Base-by-base conservation (phyloP, 805 yeast species). In the Saturnispora sekii region DNA sequence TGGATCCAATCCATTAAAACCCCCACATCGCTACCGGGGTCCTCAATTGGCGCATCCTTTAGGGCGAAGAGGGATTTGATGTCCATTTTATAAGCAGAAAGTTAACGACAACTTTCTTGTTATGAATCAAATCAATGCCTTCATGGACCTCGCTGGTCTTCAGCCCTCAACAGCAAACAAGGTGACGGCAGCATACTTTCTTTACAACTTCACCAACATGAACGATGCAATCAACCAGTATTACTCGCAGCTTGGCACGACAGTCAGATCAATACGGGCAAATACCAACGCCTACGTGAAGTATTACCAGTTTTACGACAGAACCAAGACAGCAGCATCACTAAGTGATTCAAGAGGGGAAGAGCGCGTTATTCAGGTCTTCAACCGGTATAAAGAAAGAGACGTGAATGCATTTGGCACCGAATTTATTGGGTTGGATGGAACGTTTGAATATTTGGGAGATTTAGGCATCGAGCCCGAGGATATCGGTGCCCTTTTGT, bases 401-500 rank as follows among this genome's bases (percentile, higher is more conserved):
- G 40, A 40, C 16, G 16, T 32, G 30, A 58, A 58, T 43, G 53
- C 54, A 1, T 40, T 60, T 16, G 62, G 63, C 10, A 46, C 44
- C 14, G 41, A 65, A 10, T 54, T 48, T 35, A 84, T 88, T 33
- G 90, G 79, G 21, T 69, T 84, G 9, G 93, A 86, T 47, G 96
- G 96, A 0, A 82, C 96, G 0, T 60, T 89, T 9, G 52, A 57
- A 34, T 85, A 80, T 53, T 65, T 90, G 17, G 69, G 68, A 12
- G 95, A 81, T 53, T 63, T 90, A 39, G 79, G 74, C 0, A 68
- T 81, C 33, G 77, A 77, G 11, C 81, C 88, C 1, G 97, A 90
- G 52, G 88, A 89, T 56, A 68, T 77, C 8, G 73, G 68, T 5
- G 81, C 86, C 3, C 66, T 90, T 37, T 77, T 84, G 1, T 59